Conservation (phyloP, 139 green algal species). For the Yamagishiella unicocca region DNA sequence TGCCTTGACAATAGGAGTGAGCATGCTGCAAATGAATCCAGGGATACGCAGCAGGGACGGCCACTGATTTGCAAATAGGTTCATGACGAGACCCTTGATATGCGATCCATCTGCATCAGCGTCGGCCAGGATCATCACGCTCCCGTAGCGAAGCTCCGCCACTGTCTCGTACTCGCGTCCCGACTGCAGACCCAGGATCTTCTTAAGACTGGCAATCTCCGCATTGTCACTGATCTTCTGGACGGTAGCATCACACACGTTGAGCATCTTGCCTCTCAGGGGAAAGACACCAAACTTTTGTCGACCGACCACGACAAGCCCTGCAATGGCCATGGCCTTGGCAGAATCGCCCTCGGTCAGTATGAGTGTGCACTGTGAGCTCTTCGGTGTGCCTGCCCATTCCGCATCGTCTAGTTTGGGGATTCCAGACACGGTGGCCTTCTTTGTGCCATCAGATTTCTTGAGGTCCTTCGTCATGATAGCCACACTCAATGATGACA, state of each 20-base stretch:
- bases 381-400: slow-evolving; percentile 64
- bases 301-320: slow-evolving; percentile 71
- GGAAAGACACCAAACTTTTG: slow-evolving; percentile 77
- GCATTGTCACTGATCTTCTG: slow-evolving; percentile 71
- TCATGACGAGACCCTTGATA: slow-evolving; percentile 54
- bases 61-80: slow-evolving; percentile 47
- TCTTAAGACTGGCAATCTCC: slow-evolving; percentile 77
- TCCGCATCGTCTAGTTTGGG: slow-evolving; percentile 81
- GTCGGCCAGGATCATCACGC: slow-evolving; percentile 40
- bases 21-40: slow-evolving; percentile 40
- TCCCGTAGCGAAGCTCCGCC: slow-evolving; percentile 41
- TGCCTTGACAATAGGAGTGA: slow-evolving; percentile 55
- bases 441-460: slow-evolving; percentile 75
- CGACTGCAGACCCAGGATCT: slow-evolving; percentile 77
- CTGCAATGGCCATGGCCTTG: slow-evolving; percentile 72
- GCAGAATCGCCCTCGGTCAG: slow-evolving; percentile 79
- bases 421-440: slow-evolving; percentile 53
- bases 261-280: slow-evolving; percentile 75
- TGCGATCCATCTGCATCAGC: slow-evolving; percentile 43
- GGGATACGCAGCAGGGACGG: slow-evolving; percentile 35
- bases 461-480: slow-evolving; percentile 67
- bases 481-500: slow-evolving; percentile 56
- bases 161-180: slow-evolving; percentile 44
- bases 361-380: slow-evolving; percentile 75
- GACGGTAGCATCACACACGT: slow-evolving; percentile 70